phyloP scores from a whole-genome alignment of 345 rosid genomes.

The Lumnitzera racemosa region DNA sequence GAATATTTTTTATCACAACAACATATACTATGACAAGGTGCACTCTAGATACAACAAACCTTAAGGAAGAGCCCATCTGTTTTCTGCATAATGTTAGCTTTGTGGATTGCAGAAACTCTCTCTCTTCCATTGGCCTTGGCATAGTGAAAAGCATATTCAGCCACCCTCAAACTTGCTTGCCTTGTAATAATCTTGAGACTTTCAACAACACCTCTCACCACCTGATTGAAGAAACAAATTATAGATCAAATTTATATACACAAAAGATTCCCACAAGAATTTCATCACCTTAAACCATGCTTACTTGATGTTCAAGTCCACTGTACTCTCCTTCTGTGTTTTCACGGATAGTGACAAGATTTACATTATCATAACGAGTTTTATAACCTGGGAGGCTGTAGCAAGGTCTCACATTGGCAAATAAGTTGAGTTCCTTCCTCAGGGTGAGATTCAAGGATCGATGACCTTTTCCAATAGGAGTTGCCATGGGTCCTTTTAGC shows the following conservation, averaged over 20 bases:
- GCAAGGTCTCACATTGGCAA: slow-evolving; percentile 98
- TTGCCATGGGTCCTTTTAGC: slow-evolving; percentile 99
- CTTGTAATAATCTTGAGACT: slow-evolving; percentile 97
- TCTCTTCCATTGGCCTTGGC: slow-evolving; percentile 94
- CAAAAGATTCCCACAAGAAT: not conserved
- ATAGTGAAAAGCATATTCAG: slow-evolving; percentile 96
- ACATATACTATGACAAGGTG: not conserved
- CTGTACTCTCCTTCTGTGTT: slow-evolving; percentile 99
- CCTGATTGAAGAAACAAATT: slow-evolving; percentile 32
- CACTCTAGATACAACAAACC: slow-evolving; percentile 25
- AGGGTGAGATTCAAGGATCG: slow-evolving; percentile 89
- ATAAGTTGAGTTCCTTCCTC: slow-evolving; percentile 91
- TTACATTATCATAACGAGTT: slow-evolving; percentile 83
- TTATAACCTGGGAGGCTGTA: slow-evolving; percentile 95
- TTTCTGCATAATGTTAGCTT: slow-evolving; percentile 99
- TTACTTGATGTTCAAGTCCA: slow-evolving; percentile 98
- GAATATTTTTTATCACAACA: not conserved
- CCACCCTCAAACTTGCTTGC: slow-evolving; percentile 96
- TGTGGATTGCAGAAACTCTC: slow-evolving; percentile 95
- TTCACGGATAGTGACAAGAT: slow-evolving; percentile 93
- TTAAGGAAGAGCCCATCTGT: slow-evolving; percentile 98
- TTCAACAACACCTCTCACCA: slow-evolving; percentile 98
- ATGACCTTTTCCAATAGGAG: slow-evolving; percentile 99
- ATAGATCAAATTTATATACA: not conserved
- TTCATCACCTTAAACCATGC: slow-evolving; percentile 8